Base-by-base conservation (phyloP, 305 asterid genomes). In the Fraxinus sp. region DNA sequence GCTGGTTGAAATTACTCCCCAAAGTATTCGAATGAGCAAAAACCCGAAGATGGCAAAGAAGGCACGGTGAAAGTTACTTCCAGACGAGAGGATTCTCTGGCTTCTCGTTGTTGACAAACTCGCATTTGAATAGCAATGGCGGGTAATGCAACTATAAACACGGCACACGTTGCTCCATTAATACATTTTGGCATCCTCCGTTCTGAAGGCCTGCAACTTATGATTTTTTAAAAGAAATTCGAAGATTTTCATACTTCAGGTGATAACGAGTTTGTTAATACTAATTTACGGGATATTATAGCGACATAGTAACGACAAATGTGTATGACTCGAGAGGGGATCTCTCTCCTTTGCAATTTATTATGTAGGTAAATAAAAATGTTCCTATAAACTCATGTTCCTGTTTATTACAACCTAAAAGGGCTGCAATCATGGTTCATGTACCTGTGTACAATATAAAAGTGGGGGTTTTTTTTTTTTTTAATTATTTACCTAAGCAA, bases 1-100 rank as follows among this genome's bases (percentile, higher is more conserved):
- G 86, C 95, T 97, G 76, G 99, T 97, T 81, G 99, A 97, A 85
- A 97, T 97, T 68, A 93, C 98, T 36, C 99, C 99, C 32, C 33
- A 80, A 32, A 97, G 98, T 89, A 92, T 94, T 66, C 92, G 98
- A 76, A 97, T 93, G 97, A 89, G 94, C 93, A 97, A 97, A 82
- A 97, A 94, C 83, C 97, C 91, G 4, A 97, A 94, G 88, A 36
- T 80, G 28, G 13, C 85, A 13, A 94, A 91, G 88, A 97, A 92
- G 84, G 82, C 83, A 5, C 90, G 97, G 28, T 83, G 87, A 87
- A 80, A 36, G 73, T 75, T 66, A 78, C 70, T 30, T 76, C 49
- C 22, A 37, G 11, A 20, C n/a, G 1, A 70, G 80, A 83, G 81
- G 52, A 84, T 64, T 44, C 39, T 16, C 20, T 41, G 46, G 76